phyloP scores from a whole-genome alignment of 75 land plant species.

The Sequoiadendron giganteum region DNA sequence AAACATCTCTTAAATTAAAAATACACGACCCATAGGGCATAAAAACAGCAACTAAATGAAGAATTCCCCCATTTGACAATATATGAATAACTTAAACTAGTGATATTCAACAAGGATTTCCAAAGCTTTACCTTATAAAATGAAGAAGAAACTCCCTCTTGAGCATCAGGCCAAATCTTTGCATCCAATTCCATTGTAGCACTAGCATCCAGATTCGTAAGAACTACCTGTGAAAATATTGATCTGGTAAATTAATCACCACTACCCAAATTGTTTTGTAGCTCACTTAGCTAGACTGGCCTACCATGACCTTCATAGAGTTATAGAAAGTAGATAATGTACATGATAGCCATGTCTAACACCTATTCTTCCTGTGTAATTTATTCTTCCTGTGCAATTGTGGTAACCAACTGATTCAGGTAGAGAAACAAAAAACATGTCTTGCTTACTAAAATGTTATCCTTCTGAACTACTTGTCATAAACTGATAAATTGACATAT shows the following conservation, averaged over 20 bases:
- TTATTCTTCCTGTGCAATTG: no score
- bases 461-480: neutral
- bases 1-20: neutral
- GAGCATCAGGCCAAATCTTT: slow-evolving; percentile 95
- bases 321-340: neutral
- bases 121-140: slow-evolving; percentile 63
- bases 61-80: neutral
- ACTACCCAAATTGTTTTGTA: neutral
- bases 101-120: neutral
- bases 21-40: neutral
- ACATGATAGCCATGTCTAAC: neutral
- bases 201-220: slow-evolving; percentile 72
- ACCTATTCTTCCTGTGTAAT: neutral
- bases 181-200: slow-evolving; percentile 64
- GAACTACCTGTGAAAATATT: slow-evolving; percentile 68
- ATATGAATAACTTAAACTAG: neutral
- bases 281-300: neutral
- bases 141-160: slow-evolving; percentile 52
- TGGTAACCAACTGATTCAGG: neutral
- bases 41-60: neutral
- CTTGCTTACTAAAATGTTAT: neutral
- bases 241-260: neutral
- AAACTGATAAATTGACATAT: neutral
- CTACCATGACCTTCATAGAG: neutral
- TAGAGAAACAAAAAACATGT: neutral